Base-by-base conservation (phyloP, 306 rosid genomes). In the Vigna unguiculata region DNA sequence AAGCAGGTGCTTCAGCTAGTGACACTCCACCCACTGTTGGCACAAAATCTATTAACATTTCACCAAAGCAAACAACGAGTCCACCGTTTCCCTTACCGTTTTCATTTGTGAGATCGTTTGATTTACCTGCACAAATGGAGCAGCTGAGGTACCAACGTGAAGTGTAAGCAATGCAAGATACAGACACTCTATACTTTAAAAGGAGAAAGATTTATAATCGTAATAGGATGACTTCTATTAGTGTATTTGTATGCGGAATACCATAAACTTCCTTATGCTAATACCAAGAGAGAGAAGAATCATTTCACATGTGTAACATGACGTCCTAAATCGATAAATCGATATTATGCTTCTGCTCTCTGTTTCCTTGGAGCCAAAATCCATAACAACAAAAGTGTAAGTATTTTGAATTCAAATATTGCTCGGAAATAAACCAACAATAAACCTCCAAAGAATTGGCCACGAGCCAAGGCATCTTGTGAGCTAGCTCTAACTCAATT, bases 1-100 rank as follows among this genome's bases (percentile, higher is more conserved):
- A 95, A 82, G 99, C 96, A 9, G 97, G 91, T 67, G 99, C 99
- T 80, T 90, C 97, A 80, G 91, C 91, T 52, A 95, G 92, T 49
- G 97, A 92, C 77, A 90, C 92, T 69, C 97, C 99, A 28, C 85
- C 82, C 19, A 84, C 93, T 10, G 92, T 95, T 71, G 97, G 99
- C 79, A 92, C 97, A 28, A 92, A 90, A 74, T 92, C 97, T 20
- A 92, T 87, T 69, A 92, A 82, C 90, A 90, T 69, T 80, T 92
- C 97, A 59, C 97, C 96, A 64, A 92, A 90, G 85, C 91, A 87
- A 81, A 88, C 96, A 75, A 92, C 96, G 68, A 87, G 81, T 22
- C 82, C 74, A 68, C 84, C 80, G 19, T 75, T 77, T 68, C 75
- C 80, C 32, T 68, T 65, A 52, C 66, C 10, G 32, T 71, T 69